Conservation (phyloP, 1,284 basidiomycete species). For the Pascua guehoae region DNA sequence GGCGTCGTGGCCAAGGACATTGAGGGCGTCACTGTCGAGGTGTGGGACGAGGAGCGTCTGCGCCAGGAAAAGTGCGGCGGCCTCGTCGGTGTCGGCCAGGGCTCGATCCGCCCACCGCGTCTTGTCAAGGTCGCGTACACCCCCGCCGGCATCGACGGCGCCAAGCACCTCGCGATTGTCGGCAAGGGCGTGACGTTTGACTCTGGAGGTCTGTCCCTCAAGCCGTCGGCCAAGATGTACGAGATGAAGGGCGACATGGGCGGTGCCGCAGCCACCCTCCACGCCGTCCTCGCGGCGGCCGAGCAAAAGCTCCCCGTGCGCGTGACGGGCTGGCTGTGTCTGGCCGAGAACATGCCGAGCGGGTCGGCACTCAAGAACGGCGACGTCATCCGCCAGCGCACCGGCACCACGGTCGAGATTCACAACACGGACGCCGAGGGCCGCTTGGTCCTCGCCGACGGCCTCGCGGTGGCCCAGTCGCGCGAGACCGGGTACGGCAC, state of each 20-base stretch:
- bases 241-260: conserved; percentile 24
- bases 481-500: conserved; percentile 19
- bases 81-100: conserved; percentile 16
- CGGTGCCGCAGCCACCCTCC: conserved; percentile 15
- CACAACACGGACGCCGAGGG: conserved; percentile 22
- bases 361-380: conserved; percentile 15
- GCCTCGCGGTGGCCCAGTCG: conserved; percentile 13
- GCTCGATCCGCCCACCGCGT: conserved; percentile 10
- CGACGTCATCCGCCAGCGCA: conserved; percentile 17
- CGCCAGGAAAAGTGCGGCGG: conserved; percentile 6
- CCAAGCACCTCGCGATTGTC: conserved; percentile 16
- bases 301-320: conserved; percentile 13
- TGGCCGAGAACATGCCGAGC: conserved; percentile 21
- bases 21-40: conserved; percentile 10
- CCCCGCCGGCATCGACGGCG: not conserved
- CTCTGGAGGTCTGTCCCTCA: conserved; percentile 19
- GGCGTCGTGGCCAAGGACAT: conserved; percentile 2
- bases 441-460: conserved; percentile 20
- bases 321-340: conserved; percentile 17
- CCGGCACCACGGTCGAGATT: conserved; percentile 17
- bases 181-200: conserved; percentile 22
- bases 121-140: conserved; percentile 16
- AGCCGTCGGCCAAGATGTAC: conserved; percentile 16
- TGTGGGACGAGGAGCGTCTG: conserved; percentile 19
- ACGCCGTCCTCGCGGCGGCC: conserved; percentile 16